phyloP scores from a whole-genome alignment of 2,329 filamentous ascomycete genomes.

The Fusarium dlaminii region DNA sequence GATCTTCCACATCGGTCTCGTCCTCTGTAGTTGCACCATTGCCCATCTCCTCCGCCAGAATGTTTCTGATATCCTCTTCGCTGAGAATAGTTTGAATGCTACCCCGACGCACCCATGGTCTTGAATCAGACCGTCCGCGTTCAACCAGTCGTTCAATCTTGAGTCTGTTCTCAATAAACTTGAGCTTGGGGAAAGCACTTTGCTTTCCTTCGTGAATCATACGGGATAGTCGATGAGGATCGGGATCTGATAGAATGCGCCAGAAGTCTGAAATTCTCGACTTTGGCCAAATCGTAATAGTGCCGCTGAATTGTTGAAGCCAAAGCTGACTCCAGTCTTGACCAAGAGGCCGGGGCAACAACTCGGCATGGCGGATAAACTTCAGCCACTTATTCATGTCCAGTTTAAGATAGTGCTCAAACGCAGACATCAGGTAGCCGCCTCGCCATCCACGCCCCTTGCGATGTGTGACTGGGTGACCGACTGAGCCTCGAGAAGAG shows the following conservation, averaged over 20 bases:
- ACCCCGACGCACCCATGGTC: constrained; percentile 57
- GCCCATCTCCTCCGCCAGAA: constrained; percentile 53
- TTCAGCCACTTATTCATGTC: constrained; percentile 98
- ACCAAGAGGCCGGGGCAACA: constrained; percentile 87
- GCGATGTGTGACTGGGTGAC: constrained; percentile 92
- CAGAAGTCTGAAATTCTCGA: constrained; percentile 81
- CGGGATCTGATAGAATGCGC: constrained; percentile 87
- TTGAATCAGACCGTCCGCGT: constrained; percentile 63
- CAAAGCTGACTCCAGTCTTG: constrained; percentile 98
- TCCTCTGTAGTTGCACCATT: constrained; percentile 49
- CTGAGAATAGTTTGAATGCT: constrained; percentile 69
- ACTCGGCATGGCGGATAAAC: constrained; percentile 89
- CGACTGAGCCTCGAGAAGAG: constrained; percentile 89
- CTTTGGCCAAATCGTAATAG: constrained; percentile 96
- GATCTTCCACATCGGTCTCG: constrained; percentile 49
- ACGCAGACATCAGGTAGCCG: constrained; percentile 90
- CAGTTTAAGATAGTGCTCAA: constrained; percentile 94
- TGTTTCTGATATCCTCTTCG: constrained; percentile 65
- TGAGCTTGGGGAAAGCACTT: constrained; percentile 88
- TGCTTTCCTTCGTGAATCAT: constrained; percentile 94
- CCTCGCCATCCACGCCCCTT: constrained; percentile 95
- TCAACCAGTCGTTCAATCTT: constrained; percentile 80
- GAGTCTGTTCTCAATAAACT: constrained; percentile 88
- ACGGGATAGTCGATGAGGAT: constrained; percentile 75
- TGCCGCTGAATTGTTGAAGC: constrained; percentile 94